phyloP scores from a whole-genome alignment of 163 green algal genomes.

The Chlamydomonas reinhardtii region DNA sequence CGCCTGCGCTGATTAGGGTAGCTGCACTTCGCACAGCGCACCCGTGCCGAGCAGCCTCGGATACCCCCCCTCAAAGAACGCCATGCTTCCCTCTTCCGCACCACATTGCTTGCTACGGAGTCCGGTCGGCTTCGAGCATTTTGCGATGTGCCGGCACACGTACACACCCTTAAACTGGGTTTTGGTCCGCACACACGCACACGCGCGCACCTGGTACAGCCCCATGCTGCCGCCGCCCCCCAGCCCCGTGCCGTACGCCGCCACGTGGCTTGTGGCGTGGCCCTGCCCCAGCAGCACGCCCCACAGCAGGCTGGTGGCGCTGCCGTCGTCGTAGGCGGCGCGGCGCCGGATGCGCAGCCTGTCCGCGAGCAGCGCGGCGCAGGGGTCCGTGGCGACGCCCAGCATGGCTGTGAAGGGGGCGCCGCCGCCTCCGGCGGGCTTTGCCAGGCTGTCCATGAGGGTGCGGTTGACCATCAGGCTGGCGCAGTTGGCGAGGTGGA shows the following conservation, averaged over 20 bases:
- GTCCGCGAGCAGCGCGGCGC: constrained; percentile 26
- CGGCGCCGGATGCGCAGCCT: constrained; percentile 34
- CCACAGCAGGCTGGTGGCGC: constrained; percentile 20
- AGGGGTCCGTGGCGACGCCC: constrained; percentile 23
- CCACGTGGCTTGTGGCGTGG: constrained; percentile 24
- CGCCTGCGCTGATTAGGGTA: no score
- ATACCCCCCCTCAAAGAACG: no score
- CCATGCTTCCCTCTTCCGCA: no score
- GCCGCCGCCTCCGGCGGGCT: not conserved
- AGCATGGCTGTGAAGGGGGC: not conserved
- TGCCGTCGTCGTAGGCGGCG: constrained; percentile 28
- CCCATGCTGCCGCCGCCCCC: constrained; percentile 20
- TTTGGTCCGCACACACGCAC: no score
- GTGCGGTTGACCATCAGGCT: constrained; percentile 20
- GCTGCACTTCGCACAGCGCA: no score
- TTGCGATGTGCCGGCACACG: no score
- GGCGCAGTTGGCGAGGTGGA: constrained; percentile 36
- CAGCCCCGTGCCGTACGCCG: constrained; percentile 34
- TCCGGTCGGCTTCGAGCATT: no score
- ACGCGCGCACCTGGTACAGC: not conserved
- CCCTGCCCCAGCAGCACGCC: constrained; percentile 19
- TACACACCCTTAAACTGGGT: no score
- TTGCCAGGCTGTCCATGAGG: not conserved
- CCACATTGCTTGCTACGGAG: no score
- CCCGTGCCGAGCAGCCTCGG: no score